Percentiles rank a stretch among this genome's conserved stretches.
Conservation (phyloP, 139 green algal genomes). For the Asterochloris sp. region DNA sequence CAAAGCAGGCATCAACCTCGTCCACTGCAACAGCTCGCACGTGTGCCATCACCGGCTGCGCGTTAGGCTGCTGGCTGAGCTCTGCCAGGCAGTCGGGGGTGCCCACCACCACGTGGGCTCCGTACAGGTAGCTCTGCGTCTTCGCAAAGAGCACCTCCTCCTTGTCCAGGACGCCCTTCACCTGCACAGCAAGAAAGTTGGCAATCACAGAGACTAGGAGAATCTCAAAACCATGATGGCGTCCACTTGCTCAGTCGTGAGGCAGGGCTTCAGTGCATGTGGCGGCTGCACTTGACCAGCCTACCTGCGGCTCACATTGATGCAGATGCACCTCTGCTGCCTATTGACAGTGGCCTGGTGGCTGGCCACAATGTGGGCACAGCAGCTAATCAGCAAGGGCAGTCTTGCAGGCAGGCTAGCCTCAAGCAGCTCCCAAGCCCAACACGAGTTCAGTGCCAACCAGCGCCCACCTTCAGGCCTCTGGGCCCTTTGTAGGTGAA, state of each 20-base stretch:
- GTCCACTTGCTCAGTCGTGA: neutral
- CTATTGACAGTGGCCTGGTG: too few relatives aligned
- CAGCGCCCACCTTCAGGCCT: slow-evolving; percentile 56
- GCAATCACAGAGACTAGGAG: neutral
- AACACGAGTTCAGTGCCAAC: too few relatives aligned
- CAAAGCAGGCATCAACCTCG: slow-evolving; percentile 52
- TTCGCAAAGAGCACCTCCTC: slow-evolving; percentile 53
- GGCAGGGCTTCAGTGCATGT: neutral
- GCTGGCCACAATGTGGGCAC: too few relatives aligned
- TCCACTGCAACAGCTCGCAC: slow-evolving; percentile 40
- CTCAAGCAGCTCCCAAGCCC: too few relatives aligned
- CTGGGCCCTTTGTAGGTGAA: slow-evolving; percentile 74
- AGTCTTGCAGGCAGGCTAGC: too few relatives aligned
- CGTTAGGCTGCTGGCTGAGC: slow-evolving; percentile 6
- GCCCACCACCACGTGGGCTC: slow-evolving; percentile 71
- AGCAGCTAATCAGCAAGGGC: too few relatives aligned
- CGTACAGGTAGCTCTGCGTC: slow-evolving; percentile 41
- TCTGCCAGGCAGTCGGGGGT: slow-evolving; percentile 56
- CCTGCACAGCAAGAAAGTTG: slow-evolving; percentile 38
- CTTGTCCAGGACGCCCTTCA: slow-evolving; percentile 73
- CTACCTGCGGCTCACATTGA: too few relatives aligned
- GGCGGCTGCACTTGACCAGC: too few relatives aligned
- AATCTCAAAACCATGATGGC: neutral
- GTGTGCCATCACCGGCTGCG: slow-evolving; percentile 15
- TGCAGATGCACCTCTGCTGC: too few relatives aligned